phyloP scores from a whole-genome alignment of 306 rosid genomes.

The Ammopiptanthus mongolicus region DNA sequence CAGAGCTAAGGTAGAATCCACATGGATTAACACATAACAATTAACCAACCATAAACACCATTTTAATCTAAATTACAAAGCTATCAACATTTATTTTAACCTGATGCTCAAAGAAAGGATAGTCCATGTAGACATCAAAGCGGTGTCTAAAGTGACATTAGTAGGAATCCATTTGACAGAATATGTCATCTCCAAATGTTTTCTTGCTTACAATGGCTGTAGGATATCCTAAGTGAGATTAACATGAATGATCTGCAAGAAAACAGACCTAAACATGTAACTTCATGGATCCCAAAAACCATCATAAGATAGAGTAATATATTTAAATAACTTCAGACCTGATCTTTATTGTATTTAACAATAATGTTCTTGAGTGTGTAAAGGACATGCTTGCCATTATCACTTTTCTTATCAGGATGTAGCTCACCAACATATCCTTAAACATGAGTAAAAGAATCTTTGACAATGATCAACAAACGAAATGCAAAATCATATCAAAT shows the following conservation, averaged over 20 bases:
- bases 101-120: conserved; percentile 98
- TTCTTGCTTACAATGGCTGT: conserved; percentile 70
- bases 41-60: neutral
- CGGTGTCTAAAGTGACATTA: conserved; percentile 84
- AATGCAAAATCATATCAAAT: conserved; percentile 1
- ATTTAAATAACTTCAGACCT: conserved; percentile 55
- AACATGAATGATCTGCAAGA: conserved; percentile 83
- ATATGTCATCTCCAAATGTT: conserved; percentile 67
- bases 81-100: conserved; percentile 27
- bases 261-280: conserved; percentile 18
- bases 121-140: conserved; percentile 93
- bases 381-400: conserved; percentile 79
- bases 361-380: conserved; percentile 75
- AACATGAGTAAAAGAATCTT: neutral
- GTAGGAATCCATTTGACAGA: too few species aligned
- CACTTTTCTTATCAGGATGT: conserved; percentile 80
- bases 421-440: conserved; percentile 91
- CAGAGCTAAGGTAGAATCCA: neutral
- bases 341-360: conserved; percentile 83
- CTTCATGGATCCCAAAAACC: conserved; percentile 11
- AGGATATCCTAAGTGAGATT: conserved; percentile 82
- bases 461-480: conserved; percentile 15
- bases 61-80: neutral
- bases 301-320: neutral
- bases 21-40: conserved; percentile 13